Evolutionary conservation across 2,329 filamentous ascomycete species (phyloP).

Genomic region (Diaporthe ilicicola): DNA sequence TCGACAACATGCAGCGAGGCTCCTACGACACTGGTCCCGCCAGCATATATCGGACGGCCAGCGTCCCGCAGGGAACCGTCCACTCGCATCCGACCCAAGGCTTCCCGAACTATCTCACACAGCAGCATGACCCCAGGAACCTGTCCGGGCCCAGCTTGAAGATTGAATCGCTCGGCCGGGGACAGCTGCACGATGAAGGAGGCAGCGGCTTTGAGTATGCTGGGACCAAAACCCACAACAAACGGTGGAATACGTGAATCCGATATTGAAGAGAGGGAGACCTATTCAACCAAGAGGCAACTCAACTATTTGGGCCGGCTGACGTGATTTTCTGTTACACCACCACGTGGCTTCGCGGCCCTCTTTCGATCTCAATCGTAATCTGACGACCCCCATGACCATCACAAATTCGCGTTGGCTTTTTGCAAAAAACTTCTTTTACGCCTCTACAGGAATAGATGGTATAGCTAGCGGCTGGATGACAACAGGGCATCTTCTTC

Average conservation of each 20-base stretch:
- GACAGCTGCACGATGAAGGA: constrained; percentile 33
- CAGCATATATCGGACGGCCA: constrained; percentile 39
- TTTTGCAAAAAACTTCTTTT: constrained; percentile 17
- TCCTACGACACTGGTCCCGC: constrained; percentile 40
- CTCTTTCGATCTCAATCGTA: background rate
- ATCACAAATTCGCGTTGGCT: constrained; percentile 17
- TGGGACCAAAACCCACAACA: constrained; percentile 18
- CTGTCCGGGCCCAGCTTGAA: constrained; percentile 34
- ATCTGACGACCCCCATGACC: constrained; percentile 12
- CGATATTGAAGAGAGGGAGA: background rate
- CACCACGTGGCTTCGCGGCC: constrained; percentile 31
- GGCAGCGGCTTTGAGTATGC: constrained; percentile 21
- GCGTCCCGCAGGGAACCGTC: constrained; percentile 35
- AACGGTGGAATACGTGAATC: constrained; percentile 29
- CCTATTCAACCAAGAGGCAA: background rate
- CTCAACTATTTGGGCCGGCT: constrained; percentile 27
- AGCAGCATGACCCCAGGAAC: constrained; percentile 33
- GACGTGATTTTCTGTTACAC: constrained; percentile 31
- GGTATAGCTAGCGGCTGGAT: constrained; percentile 22
- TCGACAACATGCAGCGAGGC: constrained; percentile 42
- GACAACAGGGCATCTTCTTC: constrained; percentile 10
- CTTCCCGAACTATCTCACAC: constrained; percentile 36
- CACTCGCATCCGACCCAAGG: constrained; percentile 32
- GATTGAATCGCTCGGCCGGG: constrained; percentile 32
- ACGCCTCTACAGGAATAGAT: constrained; percentile 16